Conservation (phyloP, 2,329 filamentous ascomycete species). For the Verticillium albo-atrum region DNA sequence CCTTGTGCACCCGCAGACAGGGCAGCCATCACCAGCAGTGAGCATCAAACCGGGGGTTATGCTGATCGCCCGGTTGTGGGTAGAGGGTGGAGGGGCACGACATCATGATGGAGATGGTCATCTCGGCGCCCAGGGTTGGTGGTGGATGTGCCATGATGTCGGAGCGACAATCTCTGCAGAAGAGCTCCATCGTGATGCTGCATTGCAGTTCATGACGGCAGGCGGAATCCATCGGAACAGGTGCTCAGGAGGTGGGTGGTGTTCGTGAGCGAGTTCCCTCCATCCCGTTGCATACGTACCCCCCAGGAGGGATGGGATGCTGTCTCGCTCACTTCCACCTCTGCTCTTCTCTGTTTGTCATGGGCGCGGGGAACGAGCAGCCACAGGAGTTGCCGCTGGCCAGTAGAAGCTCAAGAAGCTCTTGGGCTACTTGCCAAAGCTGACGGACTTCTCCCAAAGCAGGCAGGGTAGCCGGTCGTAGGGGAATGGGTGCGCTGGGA, state of each 20-base stretch:
- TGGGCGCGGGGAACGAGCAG: neutral
- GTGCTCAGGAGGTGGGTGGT: neutral
- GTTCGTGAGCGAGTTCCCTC: neutral
- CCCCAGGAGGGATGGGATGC: neutral
- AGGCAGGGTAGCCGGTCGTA: neutral
- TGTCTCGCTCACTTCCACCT: neutral
- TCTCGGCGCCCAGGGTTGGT: neutral
- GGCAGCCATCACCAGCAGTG: neutral
- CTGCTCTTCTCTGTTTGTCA: neutral
- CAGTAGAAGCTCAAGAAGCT: conserved; percentile 1
- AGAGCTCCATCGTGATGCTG: neutral
- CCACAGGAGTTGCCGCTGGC: neutral
- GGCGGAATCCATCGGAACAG: neutral
- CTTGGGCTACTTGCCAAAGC: neutral
- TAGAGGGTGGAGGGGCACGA: neutral
- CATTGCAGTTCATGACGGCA: neutral
- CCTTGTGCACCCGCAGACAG: neutral
- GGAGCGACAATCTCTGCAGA: neutral
- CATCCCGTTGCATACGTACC: neutral
- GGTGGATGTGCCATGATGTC: neutral
- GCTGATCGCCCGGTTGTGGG: neutral
- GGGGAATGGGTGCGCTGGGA: neutral
- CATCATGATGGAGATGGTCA: neutral
- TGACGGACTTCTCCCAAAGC: neutral
- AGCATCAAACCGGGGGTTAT: neutral